A percentile compares a stretch with the other conserved stretches of the same genome.
phyloP scores from a whole-genome alignment of 106 monocot species.

The Platanthera zijinensis region DNA sequence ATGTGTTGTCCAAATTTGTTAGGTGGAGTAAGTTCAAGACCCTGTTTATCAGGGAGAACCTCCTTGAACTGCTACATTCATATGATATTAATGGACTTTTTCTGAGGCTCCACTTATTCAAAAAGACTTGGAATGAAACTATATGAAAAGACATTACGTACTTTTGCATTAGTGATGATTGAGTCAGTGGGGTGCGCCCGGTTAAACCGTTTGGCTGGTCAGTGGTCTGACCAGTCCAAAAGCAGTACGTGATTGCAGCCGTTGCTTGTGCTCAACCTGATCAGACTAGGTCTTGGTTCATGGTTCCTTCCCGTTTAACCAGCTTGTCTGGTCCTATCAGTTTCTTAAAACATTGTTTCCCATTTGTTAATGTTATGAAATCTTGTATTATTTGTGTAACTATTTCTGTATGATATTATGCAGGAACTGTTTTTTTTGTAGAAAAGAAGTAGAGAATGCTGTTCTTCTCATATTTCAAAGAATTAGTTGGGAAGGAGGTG shows the following conservation, averaged over 20 bases:
- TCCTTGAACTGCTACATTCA: slow-evolving; percentile 15
- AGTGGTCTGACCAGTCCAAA: slow-evolving; percentile 7
- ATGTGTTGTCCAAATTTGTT: neutral
- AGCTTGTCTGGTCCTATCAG: too few relatives aligned
- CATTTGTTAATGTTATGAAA: neutral
- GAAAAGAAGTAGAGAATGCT: slow-evolving; percentile 21
- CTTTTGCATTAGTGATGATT: too few relatives aligned
- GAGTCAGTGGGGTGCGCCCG: neutral
- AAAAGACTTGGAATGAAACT: too few relatives aligned
- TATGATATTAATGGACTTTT: slow-evolving; percentile 13
- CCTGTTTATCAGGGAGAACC: slow-evolving; percentile 13
- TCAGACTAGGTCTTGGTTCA: slow-evolving; percentile 4
- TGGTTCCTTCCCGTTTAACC: too few relatives aligned
- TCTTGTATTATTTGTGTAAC: neutral
- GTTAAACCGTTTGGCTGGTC: slow-evolving; percentile 6
- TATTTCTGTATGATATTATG: neutral
- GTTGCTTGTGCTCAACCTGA: neutral
- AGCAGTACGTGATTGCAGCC: too few relatives aligned
- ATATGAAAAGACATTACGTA: too few relatives aligned
- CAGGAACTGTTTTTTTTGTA: neutral
- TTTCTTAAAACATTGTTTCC: slow-evolving; percentile 7
- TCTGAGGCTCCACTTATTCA: slow-evolving; percentile 14
- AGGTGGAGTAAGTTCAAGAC: slow-evolving; percentile 1
- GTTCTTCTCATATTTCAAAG: slow-evolving; percentile 99
- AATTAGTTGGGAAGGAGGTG: slow-evolving; percentile 97